phyloP scores from a whole-genome alignment of 148 eudicot genomes.

The Spergularia marina region DNA sequence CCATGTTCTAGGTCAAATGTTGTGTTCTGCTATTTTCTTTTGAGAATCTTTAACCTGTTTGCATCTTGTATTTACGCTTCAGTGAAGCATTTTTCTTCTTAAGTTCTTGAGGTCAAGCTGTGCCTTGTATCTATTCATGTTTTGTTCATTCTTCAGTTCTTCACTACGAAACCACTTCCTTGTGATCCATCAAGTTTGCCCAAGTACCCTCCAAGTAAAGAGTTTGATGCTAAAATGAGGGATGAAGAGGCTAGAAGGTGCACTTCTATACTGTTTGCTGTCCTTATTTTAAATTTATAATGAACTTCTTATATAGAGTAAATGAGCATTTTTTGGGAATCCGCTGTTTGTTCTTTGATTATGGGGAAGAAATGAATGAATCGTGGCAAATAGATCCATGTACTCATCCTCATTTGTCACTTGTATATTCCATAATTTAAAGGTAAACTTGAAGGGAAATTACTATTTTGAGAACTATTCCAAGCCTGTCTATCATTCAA shows the following conservation, averaged over 20 bases:
- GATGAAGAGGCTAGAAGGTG: constrained; percentile 91
- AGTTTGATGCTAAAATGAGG: constrained; percentile 79
- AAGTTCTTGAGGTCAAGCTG: constrained; percentile 7
- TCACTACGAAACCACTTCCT: constrained; percentile 72
- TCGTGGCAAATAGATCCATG: neutral
- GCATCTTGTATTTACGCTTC: neutral
- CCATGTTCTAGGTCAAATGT: neutral
- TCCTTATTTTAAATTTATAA: neutral
- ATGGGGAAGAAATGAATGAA: neutral
- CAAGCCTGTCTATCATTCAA: neutral
- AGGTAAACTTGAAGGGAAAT: neutral
- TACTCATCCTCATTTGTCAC: neutral
- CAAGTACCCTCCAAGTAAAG: constrained; percentile 90
- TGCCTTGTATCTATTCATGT: neutral
- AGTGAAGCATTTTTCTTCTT: neutral
- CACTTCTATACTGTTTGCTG: constrained; percentile 18
- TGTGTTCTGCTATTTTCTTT: neutral
- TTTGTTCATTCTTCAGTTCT: constrained; percentile 50
- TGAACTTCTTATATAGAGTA: neutral
- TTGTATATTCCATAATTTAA: neutral
- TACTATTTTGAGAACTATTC: neutral
- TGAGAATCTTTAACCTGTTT: neutral
- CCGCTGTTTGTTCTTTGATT: neutral
- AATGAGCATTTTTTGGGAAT: neutral
- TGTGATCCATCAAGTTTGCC: constrained; percentile 88